Base-by-base conservation (phyloP, 306 rosid genomes). In the Vachellia collinsii region DNA sequence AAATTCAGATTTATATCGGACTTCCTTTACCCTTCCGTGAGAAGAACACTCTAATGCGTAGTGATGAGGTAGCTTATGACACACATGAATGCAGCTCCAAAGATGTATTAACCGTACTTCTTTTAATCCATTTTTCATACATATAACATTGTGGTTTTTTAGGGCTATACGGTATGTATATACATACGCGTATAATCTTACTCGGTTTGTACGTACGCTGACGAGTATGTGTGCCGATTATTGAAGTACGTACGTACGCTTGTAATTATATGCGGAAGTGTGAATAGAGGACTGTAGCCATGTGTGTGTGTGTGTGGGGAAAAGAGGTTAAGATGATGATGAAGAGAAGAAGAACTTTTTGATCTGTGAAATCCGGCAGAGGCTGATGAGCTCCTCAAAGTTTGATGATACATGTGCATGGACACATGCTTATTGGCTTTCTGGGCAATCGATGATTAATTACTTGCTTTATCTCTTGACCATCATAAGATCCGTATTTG, bases 351-450 rank as follows among this genome's bases (percentile, higher is more conserved):
- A 20, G 37, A n/a, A 51, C 34, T 7, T 20, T 20, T n/a, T n/a
- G 4, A 20, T 56, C 42, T 42, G 51, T n/a, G 50, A 68, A 68
- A 68, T 10, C 34, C 46, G 3, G 70, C 46, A 7, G 70, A 19
- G 69, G 69, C 17, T 25, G 5, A 13, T 1, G 17, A 29, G 34
- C 34, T 34, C 22, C 11, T 67, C 48, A 9, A 39, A 39, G 23
- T 38, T 67, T 42, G 20, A 68, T 68, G 73, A 41, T 81, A 36
- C 73, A 68, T 42, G 34, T 85, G 82, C 89, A 83, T 80, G 88
- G 79, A 85, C 80, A 79, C 80, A 79, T 70, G 64, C 72, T 47
- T 29, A 29, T 29, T 29, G 34, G 34, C 34, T 29, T 29, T 29
- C 34, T 29, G 34, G 34, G 34, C 34, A 29, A 29, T 29, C 34